Evolutionary conservation across 306 rosid genomes (phyloP).

Genomic region (Cicer bijugum): DNA sequence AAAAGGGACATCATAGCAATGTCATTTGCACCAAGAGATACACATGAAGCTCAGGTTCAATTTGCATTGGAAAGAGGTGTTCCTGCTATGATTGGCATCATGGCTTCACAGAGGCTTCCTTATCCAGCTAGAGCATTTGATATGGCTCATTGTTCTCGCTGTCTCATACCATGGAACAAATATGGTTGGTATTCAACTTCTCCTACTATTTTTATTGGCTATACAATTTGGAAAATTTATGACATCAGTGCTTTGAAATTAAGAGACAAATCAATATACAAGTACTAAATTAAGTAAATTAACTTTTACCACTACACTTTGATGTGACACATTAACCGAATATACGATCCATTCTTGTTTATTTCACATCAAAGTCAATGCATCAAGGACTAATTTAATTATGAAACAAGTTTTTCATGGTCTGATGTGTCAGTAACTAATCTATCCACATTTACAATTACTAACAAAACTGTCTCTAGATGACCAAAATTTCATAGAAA

Average conservation of each 20-base stretch:
- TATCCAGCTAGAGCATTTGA: constrained; percentile 95
- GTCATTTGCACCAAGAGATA: constrained; percentile 98
- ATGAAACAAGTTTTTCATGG: too few species aligned
- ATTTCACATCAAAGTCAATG: too few species aligned
- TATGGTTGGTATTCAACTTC: constrained; percentile 63
- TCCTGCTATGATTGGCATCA: constrained; percentile 95
- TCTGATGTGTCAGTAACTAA: too few species aligned
- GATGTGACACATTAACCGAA: too few species aligned
- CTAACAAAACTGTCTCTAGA: too few species aligned
- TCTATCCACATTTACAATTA: too few species aligned
- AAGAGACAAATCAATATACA: background rate
- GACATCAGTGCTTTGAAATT: background rate
- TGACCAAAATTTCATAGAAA: too few species aligned
- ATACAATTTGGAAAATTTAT: background rate
- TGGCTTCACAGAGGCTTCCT: constrained; percentile 86
- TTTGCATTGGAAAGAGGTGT: constrained; percentile 96
- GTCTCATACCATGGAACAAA: constrained; percentile 81
- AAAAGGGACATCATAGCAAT: constrained; percentile 78
- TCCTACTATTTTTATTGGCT: background rate
- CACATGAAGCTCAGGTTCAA: constrained; percentile 96
- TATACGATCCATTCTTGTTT: too few species aligned
- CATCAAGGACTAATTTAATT: too few species aligned
- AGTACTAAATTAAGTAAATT: background rate
- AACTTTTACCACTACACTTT: too few species aligned
- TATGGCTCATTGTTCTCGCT: constrained; percentile 99